phyloP scores from a whole-genome alignment of 257 asterid species.

The Fraxinus americana region DNA sequence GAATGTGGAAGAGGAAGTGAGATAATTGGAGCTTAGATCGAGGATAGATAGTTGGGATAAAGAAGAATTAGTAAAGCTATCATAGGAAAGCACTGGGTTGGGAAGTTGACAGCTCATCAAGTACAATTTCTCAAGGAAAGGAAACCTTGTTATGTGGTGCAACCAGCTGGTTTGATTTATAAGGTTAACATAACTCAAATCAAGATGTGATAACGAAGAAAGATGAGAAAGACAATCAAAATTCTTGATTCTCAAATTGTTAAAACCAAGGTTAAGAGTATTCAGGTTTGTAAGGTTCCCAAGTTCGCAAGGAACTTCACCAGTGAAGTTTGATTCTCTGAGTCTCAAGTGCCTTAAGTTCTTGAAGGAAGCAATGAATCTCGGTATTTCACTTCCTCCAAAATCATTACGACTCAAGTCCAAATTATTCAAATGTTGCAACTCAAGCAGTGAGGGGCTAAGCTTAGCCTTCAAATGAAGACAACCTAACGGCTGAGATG shows the following conservation, averaged over 20 bases:
- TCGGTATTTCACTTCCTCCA: not conserved
- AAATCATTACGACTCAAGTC: too few relatives aligned
- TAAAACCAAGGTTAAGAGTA: not conserved
- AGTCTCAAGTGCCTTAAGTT: not conserved
- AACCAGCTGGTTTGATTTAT: too few relatives aligned
- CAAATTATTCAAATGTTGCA: too few relatives aligned
- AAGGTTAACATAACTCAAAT: not conserved
- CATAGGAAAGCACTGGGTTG: not conserved
- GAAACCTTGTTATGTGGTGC: constrained; percentile 16
- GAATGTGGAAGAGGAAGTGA: constrained; percentile 15
- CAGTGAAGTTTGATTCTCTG: not conserved
- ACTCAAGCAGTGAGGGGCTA: too few relatives aligned
- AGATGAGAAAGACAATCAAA: constrained; percentile 23
- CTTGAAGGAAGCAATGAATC: constrained; percentile 3
- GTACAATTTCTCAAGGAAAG: constrained; percentile 4
- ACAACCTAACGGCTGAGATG: too few relatives aligned
- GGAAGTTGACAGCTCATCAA: not conserved
- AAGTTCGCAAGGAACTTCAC: constrained; percentile 6
- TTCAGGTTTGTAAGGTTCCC: constrained; percentile 23
- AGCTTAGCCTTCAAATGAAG: too few relatives aligned
- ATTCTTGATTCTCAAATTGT: not conserved
- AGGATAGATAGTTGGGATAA: constrained; percentile 12
- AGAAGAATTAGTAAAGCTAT: constrained; percentile 10
- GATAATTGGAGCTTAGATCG: not conserved
- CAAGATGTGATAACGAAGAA: not conserved